phyloP scores from a whole-genome alignment of 805 yeast genomes.

The Lachancea sp. region DNA sequence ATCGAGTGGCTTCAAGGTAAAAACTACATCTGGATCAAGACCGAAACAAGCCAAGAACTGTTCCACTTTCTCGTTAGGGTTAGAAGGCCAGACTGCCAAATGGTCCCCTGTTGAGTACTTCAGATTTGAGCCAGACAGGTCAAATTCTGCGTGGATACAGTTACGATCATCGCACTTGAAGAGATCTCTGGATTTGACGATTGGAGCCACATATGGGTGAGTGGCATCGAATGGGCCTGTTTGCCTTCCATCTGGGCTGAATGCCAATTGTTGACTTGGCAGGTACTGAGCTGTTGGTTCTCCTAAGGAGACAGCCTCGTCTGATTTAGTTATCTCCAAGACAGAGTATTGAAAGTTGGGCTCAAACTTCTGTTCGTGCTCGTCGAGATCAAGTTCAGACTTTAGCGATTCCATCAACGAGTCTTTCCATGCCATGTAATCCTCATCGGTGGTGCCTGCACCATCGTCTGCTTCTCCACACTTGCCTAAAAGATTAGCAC shows the following conservation, averaged over 20 bases:
- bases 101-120: slow-evolving; percentile 95
- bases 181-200: slow-evolving; percentile 57
- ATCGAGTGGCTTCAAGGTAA: slow-evolving; percentile 65
- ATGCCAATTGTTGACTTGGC: slow-evolving; percentile 32
- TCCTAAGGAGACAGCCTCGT: slow-evolving; percentile 55
- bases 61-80: slow-evolving; percentile 68
- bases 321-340: slow-evolving; percentile 30
- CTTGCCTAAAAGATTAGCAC: slow-evolving; percentile 68
- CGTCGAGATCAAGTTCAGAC: slow-evolving; percentile 59
- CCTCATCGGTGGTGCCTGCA: slow-evolving; percentile 90
- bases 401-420: slow-evolving; percentile 58
- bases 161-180: slow-evolving; percentile 60
- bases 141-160: slow-evolving; percentile 89
- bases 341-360: slow-evolving; percentile 43
- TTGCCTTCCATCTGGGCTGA: slow-evolving; percentile 34
- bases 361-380: slow-evolving; percentile 72
- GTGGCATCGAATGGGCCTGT: slow-evolving; percentile 73
- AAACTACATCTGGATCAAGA: slow-evolving; percentile 47
- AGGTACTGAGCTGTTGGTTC: slow-evolving; percentile 67
- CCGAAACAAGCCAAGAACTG: slow-evolving; percentile 59
- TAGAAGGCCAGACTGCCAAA: slow-evolving; percentile 90
- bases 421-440: slow-evolving; percentile 90
- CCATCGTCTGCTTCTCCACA: slow-evolving; percentile 95
- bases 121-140: slow-evolving; percentile 64
- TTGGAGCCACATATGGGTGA: slow-evolving; percentile 77